phyloP scores from a whole-genome alignment of 2,329 filamentous ascomycete species.

The Lachnellula suecica region DNA sequence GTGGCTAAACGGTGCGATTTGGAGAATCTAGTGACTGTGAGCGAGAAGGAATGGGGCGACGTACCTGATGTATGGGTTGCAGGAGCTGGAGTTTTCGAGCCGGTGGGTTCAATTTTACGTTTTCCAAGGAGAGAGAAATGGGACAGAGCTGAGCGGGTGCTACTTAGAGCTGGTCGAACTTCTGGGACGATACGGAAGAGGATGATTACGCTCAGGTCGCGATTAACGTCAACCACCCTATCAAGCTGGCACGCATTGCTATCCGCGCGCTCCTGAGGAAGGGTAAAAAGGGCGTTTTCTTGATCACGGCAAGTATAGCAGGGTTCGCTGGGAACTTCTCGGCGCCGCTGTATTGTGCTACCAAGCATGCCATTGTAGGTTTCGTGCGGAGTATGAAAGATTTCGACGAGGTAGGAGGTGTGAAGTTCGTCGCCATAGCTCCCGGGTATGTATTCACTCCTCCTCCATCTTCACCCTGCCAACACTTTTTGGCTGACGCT shows the following conservation, averaged over 20 bases:
- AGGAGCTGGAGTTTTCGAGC: constrained; percentile 48
- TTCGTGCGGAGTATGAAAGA: constrained; percentile 42
- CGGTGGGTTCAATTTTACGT: constrained; percentile 20
- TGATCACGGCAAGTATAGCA: constrained; percentile 49
- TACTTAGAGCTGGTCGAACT: constrained; percentile 45
- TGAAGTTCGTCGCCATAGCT: too few relatives aligned
- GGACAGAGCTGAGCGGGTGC: neutral
- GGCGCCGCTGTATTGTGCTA: constrained; percentile 46
- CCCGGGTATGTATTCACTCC: too few relatives aligned
- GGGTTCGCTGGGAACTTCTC: constrained; percentile 39
- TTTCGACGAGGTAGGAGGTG: constrained; percentile 37
- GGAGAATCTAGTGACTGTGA: constrained; percentile 34
- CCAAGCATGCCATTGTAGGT: constrained; percentile 48
- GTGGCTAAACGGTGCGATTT: constrained; percentile 44
- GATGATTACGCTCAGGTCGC: constrained; percentile 45
- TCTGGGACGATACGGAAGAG: constrained; percentile 44
- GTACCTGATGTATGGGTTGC: constrained; percentile 42
- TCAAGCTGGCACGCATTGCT: constrained; percentile 49
- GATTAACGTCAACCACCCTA: constrained; percentile 52
- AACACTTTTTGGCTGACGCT: constrained; percentile 44
- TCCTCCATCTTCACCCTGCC: constrained; percentile 28
- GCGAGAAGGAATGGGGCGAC: constrained; percentile 37
- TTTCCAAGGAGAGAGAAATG: too few relatives aligned
- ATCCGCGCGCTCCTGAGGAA: constrained; percentile 45
- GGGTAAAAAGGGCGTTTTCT: constrained; percentile 32